These are phyloP conservation scores for Opeltia flavorubescens DNA, from an alignment of 495 filamentous ascomycete species.

Conservation along the genomic window DNA sequence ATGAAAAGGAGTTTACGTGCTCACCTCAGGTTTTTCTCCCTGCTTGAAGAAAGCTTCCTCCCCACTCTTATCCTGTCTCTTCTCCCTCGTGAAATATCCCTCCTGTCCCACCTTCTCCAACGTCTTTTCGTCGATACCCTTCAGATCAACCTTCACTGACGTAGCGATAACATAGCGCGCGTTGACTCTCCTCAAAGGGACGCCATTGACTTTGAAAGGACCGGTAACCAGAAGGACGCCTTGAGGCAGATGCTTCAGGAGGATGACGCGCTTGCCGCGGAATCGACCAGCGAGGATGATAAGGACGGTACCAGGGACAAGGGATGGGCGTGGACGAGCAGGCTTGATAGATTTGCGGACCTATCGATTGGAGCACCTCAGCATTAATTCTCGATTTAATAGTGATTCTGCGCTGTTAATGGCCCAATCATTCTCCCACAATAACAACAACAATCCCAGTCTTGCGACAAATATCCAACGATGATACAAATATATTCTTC, in stretches of 20 bases:
- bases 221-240: conserved; percentile 97
- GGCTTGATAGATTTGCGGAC: conserved; percentile 87
- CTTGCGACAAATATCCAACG: background rate
- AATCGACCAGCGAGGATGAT: conserved; percentile 99
- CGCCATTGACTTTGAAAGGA: conserved; percentile 99
- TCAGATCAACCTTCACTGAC: conserved; percentile 72
- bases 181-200: conserved; percentile 95
- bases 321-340: conserved; percentile 68
- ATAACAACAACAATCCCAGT: too few relatives aligned
- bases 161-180: conserved; percentile 98
- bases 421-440: background rate
- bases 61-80: conserved; percentile 76
- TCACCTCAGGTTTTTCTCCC: conserved; percentile 90
- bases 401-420: background rate
- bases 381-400: conserved; percentile 4
- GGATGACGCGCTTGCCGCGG: conserved; percentile 98
- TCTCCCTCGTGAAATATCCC: conserved; percentile 93
- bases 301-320: conserved; percentile 85
- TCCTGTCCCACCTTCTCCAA: conserved; percentile 69
- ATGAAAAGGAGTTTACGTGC: conserved; percentile 18
- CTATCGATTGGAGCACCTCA: conserved; percentile 31
- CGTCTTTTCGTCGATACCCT: conserved; percentile 66
- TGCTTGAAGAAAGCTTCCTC: conserved; percentile 97
- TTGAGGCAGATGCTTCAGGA: conserved; percentile 91
- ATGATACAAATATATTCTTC: background rate